These are phyloP conservation scores for Cylindrotheca fusiformis DNA, from an alignment of 108 stramenopile genomes.

Conservation along the genomic window DNA sequence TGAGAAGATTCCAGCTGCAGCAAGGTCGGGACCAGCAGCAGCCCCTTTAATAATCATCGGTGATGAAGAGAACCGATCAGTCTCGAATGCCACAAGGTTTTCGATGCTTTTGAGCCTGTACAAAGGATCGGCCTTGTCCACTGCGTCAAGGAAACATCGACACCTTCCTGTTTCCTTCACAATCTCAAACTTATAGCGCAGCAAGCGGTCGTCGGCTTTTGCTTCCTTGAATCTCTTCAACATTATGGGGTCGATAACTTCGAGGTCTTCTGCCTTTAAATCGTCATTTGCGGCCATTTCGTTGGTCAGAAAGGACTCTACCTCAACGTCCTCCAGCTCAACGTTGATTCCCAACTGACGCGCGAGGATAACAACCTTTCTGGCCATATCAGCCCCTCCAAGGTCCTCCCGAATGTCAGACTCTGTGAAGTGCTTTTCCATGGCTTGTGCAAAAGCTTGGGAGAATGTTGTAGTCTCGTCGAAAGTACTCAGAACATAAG, in stretches of 20 bases:
- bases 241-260: conserved; percentile 47
- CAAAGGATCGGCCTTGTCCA: conserved; percentile 50
- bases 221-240: conserved; percentile 56
- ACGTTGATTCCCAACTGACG: conserved; percentile 44
- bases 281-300: conserved; percentile 47
- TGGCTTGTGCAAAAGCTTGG: conserved; percentile 57
- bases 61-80: conserved; percentile 60
- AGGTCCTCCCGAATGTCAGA: conserved; percentile 60
- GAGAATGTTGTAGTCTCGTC: conserved; percentile 49
- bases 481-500: conserved; percentile 57
- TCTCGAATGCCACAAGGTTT: conserved; percentile 66
- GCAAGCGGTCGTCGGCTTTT: conserved; percentile 31
- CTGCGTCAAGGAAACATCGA: conserved; percentile 16
- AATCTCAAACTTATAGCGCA: conserved; percentile 82
- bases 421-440: conserved; percentile 60
- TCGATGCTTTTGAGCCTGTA: conserved; percentile 61
- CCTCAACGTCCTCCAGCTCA: conserved; percentile 60
- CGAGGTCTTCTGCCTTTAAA: conserved; percentile 40
- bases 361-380: conserved; percentile 54
- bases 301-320: conserved; percentile 63
- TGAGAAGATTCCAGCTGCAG: conserved; percentile 83
- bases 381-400: conserved; percentile 40
- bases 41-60: conserved; percentile 87
- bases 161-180: conserved; percentile 54
- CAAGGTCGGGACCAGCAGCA: conserved; percentile 76